These are phyloP conservation scores for Macaranga tanarius DNA, from an alignment of 441 rosid species.

Conservation along the genomic window DNA sequence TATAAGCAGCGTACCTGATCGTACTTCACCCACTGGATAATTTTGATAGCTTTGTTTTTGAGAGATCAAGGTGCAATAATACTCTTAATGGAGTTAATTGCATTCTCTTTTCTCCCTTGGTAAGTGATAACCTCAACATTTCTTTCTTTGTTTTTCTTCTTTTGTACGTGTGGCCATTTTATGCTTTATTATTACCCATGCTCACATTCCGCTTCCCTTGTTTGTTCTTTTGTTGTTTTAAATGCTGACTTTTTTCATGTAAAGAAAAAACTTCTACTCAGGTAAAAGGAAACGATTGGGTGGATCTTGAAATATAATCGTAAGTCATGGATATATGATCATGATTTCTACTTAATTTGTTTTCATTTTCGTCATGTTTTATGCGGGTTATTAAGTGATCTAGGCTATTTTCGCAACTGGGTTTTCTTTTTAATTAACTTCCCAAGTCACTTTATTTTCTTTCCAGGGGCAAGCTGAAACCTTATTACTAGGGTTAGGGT, in stretches of 20 bases:
- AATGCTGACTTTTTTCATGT: not conserved
- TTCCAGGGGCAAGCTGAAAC: not conserved
- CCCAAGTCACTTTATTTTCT: not conserved
- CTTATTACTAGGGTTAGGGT: slow-evolving; percentile 35
- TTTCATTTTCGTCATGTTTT: not conserved
- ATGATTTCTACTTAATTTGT: not conserved
- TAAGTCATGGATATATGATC: not conserved
- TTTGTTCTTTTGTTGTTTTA: not conserved
- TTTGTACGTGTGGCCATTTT: not conserved
- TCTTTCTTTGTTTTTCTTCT: not conserved
- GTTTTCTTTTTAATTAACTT: not conserved
- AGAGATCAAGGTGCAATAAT: slow-evolving; percentile 10
- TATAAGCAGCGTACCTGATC: slow-evolving; percentile 14
- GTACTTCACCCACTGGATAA: not conserved
- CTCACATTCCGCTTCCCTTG: not conserved
- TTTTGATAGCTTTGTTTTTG: not conserved
- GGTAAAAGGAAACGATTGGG: not conserved
- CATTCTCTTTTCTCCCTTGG: not conserved
- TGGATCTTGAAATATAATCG: slow-evolving; percentile 1
- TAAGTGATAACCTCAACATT: slow-evolving; percentile 7
- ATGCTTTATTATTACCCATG: not conserved
- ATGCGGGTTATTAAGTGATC: not conserved
- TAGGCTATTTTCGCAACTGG: slow-evolving; percentile 12
- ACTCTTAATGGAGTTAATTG: no score
- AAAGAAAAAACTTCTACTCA: not conserved